Base-by-base conservation (phyloP, 805 yeast species). In the Jamesozyma gamospora region DNA sequence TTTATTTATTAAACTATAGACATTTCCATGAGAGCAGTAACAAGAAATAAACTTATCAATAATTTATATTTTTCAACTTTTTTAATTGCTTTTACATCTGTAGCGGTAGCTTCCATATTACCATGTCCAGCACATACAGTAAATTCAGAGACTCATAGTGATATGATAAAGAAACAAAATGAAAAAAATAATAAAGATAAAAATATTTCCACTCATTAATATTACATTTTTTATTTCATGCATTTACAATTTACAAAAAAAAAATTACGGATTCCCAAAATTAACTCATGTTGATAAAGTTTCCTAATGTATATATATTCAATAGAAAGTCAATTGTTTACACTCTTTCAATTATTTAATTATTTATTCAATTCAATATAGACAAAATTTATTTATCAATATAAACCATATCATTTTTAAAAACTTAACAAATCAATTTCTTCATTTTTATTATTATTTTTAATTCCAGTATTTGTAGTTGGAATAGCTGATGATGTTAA, bases 41-140 rank as follows among this genome's bases (percentile, higher is more conserved):
- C 71, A 32, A 69, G 79, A 54, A 70, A 67, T 49, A 66, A 62
- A 49, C 60, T 75, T 40, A 72, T 79, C 9, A 66, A 71, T 46
- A 71, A 72, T 35, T 51, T 77, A 43, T 77, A 75, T 60, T 63
- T 71, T 42, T 70, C 79, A 19, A 75, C 83, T 6, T 76, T 76
- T 50, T 75, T 79, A 10, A 71, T 75, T n/a, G 76, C 80, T 34
- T 73, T 76, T 35, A 52, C 63, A 17, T 63, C 69, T 2, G 72
- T 67, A 12, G 69, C 70, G 1, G 49, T 65, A 24, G 58, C 67
- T n/a, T 62, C 71, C 4, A 53, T 62, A 25, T 49, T 66, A 34
- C 71, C 71, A 32, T 66, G 71, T 45, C 70, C 70, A 25, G 70
- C 69, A 5, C 69, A 66, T 42, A 49, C 67, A 15, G 52, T 64